Base-by-base conservation (phyloP, 495 filamentous ascomycete species). In the Podospora anserina region DNA sequence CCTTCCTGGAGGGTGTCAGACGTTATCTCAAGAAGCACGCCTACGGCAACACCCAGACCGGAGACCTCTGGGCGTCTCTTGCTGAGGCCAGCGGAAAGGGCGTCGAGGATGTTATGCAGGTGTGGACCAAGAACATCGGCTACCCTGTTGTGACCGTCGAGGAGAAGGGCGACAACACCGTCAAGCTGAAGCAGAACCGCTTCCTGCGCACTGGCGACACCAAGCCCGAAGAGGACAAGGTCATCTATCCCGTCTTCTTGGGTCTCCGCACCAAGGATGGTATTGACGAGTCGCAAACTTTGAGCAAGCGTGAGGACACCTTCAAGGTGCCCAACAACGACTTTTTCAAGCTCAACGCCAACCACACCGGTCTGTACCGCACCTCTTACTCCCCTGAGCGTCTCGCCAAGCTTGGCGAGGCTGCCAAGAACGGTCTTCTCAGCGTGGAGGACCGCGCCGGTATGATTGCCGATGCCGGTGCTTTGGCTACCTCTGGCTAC, bases 21-120 rank as follows among this genome's bases (percentile, higher is more conserved):
- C 86, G 86, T 67, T 99, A 98, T 79, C 87, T 99, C 74, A 96
- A 93, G 84, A 95, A 96, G 82, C 94, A 97, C 73, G 92, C 93
- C 55, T 99, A 94, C 77, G 86, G 88, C 56, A 93, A 92, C 80
- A 91, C 90, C 11, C 80, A 91, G 77, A 99, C 95, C 0, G 85
- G 88, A 58, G 95, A 99, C 75, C 83, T 99, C 61, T 99, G 95
- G 95, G 86, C 90, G 69, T 91, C 94, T 58, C 83, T 99, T 32
- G 91, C 88, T 71, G 89, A 94, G 70, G 95, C 93, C 32, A 97
- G 93, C 76, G 95, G 94, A 54, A 95, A 97, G 79, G 88, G 91
- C 63, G 91, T 99, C 19, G 85, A 90, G 73, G 83, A 89, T 66
- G 87, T 91, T 26, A 92, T 92, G 88, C 84, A 88, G 64, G 89